Base-by-base conservation (phyloP, 2,329 filamentous ascomycete genomes). In the Fonsecaea monophora region DNA sequence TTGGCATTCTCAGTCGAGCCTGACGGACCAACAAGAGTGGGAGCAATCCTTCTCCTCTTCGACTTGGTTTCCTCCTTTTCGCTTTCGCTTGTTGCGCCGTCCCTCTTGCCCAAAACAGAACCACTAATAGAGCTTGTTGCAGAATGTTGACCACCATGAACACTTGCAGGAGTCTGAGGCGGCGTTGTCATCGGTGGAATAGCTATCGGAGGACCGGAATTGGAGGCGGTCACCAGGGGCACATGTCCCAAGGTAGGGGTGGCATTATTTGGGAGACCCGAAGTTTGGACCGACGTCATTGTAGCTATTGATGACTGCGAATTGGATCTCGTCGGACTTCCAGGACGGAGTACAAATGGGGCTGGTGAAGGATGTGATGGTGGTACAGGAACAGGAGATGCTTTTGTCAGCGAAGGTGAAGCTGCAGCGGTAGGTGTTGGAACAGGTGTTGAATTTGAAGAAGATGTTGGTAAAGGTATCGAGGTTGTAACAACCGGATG, bases 251-350 rank as follows among this genome's bases (percentile, higher is more conserved):
- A 85, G 8, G 92, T 90, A 0, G 95, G 87, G 0, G 91, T 89
- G 1, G 92, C 92, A 62, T 94, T 94, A 75, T 89, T 94, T 57
- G 91, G 82, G 35, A 92, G 77, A 18, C 76, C 76, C 2, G 75
- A 74, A n/a, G 77, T 77, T 67, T 83, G 81, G 7, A 75, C 66
- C 5, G 83, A 83, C 5, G 79, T 79, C 67, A 80, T 80, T 2
- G 92, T 94, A 4, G 90, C 86, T 55, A 94, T 84, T 10, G 92
- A 96, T 0, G 92, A 94, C 0, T 90, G 86, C 4, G 92, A 96
- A 75, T 92, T 96, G n/a, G 92, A 94, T 68, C 93, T 85, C 1
- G 92, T 86, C 10, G 92, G 93, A 21, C 92, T 95, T 1, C 89
- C 86, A 3, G 92, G 91, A 30, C 90, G 87, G 25, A 79, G 77